Evolutionary conservation across 108 stramenopile genomes (phyloP), one percentile per base, ranked within the genome.

Genomic region (Phaeodactylum tricornutum): DNA sequence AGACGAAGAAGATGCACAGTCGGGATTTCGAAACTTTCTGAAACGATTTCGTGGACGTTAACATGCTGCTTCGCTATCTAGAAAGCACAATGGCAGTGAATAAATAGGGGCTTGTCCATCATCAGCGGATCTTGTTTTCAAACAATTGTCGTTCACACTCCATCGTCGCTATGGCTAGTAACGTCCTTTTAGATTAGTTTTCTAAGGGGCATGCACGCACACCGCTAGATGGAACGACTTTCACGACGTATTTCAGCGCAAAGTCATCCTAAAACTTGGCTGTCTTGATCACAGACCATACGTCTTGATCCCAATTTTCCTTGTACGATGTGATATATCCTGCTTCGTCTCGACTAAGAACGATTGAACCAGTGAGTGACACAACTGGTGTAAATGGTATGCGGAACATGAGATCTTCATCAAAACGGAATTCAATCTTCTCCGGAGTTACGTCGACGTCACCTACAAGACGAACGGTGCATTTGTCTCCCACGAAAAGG

Each of bases 221-320:
- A n/a, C n/a, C n/a, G n/a, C n/a, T n/a, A n/a, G n/a, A n/a, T n/a
- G n/a, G n/a, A n/a, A n/a, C n/a, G n/a, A n/a, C n/a, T n/a, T n/a
- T n/a, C n/a, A n/a, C n/a, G n/a, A n/a, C n/a, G n/a, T n/a, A n/a
- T n/a, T n/a, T n/a, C n/a, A n/a, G n/a, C n/a, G n/a, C n/a, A n/a
- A n/a, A n/a, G n/a, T n/a, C n/a, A n/a, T n/a, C n/a, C n/a, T 32
- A 38, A 26, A 81, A 81, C 34, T 81, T 84, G 36, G 82, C 82
- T 21, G 72, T 61, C 59, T 75, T 79, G 49, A 86, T 53, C 12
- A 91, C 88, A 31, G 71, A 72, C 26, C 52, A 53, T 1, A 91
- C 81, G 59, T 73, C 70, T 57, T 92, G 85, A 66, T 92, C 90
- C 90, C 90, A 92, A 53, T 57, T 77, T 52, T 92, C 90, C 37